Evolutionary conservation across 805 yeast species (phyloP).

Genomic region (Hanseniaspora clermontiae): DNA sequence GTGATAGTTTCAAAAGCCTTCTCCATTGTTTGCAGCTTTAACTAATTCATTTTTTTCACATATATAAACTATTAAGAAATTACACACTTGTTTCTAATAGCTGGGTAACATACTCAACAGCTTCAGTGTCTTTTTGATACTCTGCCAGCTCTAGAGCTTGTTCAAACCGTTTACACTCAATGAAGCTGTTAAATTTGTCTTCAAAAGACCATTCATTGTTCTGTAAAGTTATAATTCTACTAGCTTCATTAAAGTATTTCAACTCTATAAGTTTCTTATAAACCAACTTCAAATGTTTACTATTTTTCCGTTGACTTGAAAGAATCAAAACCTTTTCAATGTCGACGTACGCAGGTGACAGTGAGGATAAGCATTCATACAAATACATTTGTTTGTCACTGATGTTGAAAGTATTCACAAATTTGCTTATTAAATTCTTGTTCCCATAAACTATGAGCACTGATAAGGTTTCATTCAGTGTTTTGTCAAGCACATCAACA

Average conservation of each 20-base stretch:
- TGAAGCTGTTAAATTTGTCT: constrained; percentile 38
- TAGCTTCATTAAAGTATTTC: constrained; percentile 49
- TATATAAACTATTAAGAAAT: neutral
- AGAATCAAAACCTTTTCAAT: constrained; percentile 37
- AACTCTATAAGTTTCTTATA: constrained; percentile 40
- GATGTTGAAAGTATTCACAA: constrained; percentile 43
- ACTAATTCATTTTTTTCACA: no score
- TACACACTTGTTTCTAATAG: neutral
- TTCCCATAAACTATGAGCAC: constrained; percentile 39
- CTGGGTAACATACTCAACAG: constrained; percentile 2
- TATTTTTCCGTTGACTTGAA: constrained; percentile 42
- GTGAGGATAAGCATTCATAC: constrained; percentile 38
- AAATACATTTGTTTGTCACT: constrained; percentile 46
- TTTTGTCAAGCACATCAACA: constrained; percentile 29
- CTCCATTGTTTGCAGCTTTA: no score
- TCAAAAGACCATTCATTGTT: constrained; percentile 36
- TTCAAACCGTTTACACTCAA: constrained; percentile 40
- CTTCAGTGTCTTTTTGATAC: constrained; percentile 20
- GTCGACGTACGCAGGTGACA: constrained; percentile 40
- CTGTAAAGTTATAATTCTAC: constrained; percentile 40
- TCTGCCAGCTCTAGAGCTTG: constrained; percentile 32
- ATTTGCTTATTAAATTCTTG: constrained; percentile 33
- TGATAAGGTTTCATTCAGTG: constrained; percentile 39
- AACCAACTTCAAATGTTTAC: constrained; percentile 60
- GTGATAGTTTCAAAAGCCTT: no score